These are phyloP conservation scores for Saccharomycopsis sp. DNA, from an alignment of 805 yeast species.

Conservation along the genomic window DNA sequence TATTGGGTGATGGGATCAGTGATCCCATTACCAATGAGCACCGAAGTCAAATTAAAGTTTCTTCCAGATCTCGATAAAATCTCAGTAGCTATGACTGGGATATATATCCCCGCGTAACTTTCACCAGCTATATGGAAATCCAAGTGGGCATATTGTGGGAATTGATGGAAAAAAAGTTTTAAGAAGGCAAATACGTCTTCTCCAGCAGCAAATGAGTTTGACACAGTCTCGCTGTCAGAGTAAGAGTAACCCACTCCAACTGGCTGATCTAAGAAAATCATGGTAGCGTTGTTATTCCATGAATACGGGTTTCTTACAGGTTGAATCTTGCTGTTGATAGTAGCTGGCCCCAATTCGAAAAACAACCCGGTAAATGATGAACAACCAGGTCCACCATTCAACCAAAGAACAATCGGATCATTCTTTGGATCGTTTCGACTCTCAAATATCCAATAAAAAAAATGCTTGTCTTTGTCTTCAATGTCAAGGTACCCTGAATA, in stretches of 20 bases:
- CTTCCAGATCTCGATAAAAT: constrained; percentile 37
- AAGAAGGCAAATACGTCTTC: constrained; percentile 81
- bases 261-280: constrained; percentile 90
- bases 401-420: constrained; percentile 83
- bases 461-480: constrained; percentile 78
- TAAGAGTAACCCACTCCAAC: constrained; percentile 88
- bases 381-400: constrained; percentile 97
- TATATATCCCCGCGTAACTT: constrained; percentile 79
- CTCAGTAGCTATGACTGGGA: constrained; percentile 60
- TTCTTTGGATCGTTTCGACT: constrained; percentile 78
- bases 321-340: constrained; percentile 54
- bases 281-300: constrained; percentile 89
- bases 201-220: constrained; percentile 76
- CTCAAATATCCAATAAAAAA: constrained; percentile 92
- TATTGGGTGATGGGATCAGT: constrained; percentile 80
- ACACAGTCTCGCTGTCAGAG: constrained; percentile 50
- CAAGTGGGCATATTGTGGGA: constrained; percentile 58
- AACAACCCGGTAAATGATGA: constrained; percentile 85
- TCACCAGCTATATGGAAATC: constrained; percentile 80
- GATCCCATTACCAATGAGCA: constrained; percentile 88
- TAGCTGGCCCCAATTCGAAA: constrained; percentile 87
- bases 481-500: constrained; percentile 82
- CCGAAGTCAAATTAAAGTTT: constrained; percentile 62
- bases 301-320: constrained; percentile 78
- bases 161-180: constrained; percentile 73